Percentiles rank a stretch among this genome's conserved stretches.
phyloP scores from a whole-genome alignment of 495 filamentous ascomycete species.

The Penicillium flavigenum region DNA sequence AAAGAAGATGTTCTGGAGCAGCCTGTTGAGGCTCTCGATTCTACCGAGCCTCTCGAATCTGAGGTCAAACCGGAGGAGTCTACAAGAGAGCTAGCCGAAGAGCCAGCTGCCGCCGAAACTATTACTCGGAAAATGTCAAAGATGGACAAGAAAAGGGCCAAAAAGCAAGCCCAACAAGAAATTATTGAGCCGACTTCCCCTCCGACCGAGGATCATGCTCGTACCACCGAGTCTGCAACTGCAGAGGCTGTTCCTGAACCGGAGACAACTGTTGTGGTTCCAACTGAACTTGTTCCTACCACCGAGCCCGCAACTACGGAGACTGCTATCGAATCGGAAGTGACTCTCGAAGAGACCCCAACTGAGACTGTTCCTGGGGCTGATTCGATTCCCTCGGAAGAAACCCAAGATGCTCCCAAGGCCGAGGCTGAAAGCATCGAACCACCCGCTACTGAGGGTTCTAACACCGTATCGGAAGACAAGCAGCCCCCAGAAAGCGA shows the following conservation, averaged over 20 bases:
- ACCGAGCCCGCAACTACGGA: background rate
- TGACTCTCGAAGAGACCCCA: background rate
- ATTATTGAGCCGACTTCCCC: slow-evolving; percentile 4
- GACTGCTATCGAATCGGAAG: background rate
- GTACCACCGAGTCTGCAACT: background rate
- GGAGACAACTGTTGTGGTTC: background rate
- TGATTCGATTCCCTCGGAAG: slow-evolving; percentile 2
- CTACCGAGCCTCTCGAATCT: background rate
- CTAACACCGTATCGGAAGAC: background rate
- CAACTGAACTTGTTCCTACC: background rate
- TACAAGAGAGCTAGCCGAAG: slow-evolving; percentile 1
- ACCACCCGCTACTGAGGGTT: too few species aligned
- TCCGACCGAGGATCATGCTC: background rate
- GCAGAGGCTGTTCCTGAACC: background rate
- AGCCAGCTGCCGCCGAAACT: slow-evolving; percentile 5
- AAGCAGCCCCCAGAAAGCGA: slow-evolving; percentile 1
- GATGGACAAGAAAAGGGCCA: slow-evolving; percentile 45
- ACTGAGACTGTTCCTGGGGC: background rate
- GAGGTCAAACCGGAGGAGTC: background rate
- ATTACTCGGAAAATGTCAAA: slow-evolving; percentile 37
- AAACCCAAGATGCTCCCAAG: slow-evolving; percentile 1
- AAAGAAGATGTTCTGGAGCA: background rate
- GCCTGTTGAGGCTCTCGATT: background rate
- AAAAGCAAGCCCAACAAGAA: slow-evolving; percentile 32
- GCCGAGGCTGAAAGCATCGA: slow-evolving; percentile 7